Conservation (phyloP, 768 basidiomycete genomes). For the Pleurotus sapidus region DNA sequence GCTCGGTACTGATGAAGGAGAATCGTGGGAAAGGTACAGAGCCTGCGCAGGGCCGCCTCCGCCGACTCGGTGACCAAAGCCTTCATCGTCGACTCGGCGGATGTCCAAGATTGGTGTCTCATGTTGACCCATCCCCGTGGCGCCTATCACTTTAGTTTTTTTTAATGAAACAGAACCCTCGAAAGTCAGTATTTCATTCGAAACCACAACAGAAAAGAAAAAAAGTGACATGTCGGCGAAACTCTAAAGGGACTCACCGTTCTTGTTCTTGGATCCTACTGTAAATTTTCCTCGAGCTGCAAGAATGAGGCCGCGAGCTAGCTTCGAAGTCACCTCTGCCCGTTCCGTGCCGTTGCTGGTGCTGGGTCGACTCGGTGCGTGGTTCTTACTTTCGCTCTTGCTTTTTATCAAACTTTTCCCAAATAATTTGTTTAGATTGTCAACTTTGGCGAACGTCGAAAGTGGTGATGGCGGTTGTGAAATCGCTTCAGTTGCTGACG, state of each 20-base stretch:
- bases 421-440: constrained; percentile 4
- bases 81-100: constrained; percentile 1
- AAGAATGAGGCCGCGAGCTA: neutral
- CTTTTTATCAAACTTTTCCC: neutral
- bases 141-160: neutral
- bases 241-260: neutral
- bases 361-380: constrained; percentile 3
- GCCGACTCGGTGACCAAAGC: neutral
- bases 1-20: constrained; percentile 13
- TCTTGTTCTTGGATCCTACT: neutral
- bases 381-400: neutral
- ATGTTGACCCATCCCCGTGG: constrained; percentile 1
- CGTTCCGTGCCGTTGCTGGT: constrained; percentile 7
- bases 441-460: constrained; percentile 5
- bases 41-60: neutral
- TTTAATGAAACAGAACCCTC: constrained; percentile 1
- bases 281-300: neutral
- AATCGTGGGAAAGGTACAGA: constrained; percentile 6
- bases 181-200: neutral
- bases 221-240: neutral
- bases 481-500: constrained; percentile 3
- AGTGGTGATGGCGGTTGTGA: constrained; percentile 9
- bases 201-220: neutral
- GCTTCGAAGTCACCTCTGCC: constrained; percentile 1
- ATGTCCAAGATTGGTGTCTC: constrained; percentile 6